These are phyloP conservation scores for Ophioceras dolichostomum DNA, from an alignment of 2,329 filamentous ascomycete species.

Conservation along the genomic window DNA sequence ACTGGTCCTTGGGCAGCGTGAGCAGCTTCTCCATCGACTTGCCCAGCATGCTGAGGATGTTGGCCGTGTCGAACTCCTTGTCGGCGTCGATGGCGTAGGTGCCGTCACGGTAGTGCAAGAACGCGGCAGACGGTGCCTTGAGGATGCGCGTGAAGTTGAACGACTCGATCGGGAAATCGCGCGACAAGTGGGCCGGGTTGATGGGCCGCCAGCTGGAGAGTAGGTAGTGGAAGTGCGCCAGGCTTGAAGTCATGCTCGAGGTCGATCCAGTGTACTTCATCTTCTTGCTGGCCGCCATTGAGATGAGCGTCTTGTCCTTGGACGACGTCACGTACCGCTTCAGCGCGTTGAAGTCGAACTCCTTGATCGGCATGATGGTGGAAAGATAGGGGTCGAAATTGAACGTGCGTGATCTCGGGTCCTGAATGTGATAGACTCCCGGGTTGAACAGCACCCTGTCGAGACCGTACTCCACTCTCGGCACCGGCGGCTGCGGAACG, in stretches of 20 bases:
- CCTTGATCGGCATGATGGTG: slow-evolving; percentile 80
- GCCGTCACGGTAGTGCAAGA: slow-evolving; percentile 71
- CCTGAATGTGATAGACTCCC: slow-evolving; percentile 84
- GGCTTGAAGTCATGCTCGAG: slow-evolving; percentile 83
- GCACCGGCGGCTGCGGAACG: slow-evolving; percentile 28
- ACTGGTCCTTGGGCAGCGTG: slow-evolving; percentile 70
- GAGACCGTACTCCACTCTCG: slow-evolving; percentile 59
- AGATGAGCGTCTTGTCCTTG: slow-evolving; percentile 59
- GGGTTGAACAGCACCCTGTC: slow-evolving; percentile 92
- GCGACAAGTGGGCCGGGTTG: slow-evolving; percentile 54
- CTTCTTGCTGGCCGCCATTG: slow-evolving; percentile 49
- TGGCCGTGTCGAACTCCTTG: slow-evolving; percentile 78
- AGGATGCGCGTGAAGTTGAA: slow-evolving; percentile 59
- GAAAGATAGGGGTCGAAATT: slow-evolving; percentile 96
- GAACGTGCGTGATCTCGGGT: slow-evolving; percentile 75
- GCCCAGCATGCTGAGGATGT: slow-evolving; percentile 80
- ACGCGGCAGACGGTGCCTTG: slow-evolving; percentile 65
- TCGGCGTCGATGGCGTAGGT: slow-evolving; percentile 92
- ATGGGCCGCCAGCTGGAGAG: slow-evolving; percentile 73
- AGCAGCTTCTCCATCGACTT: slow-evolving; percentile 96
- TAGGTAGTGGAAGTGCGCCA: slow-evolving; percentile 87
- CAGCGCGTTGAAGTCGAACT: slow-evolving; percentile 85
- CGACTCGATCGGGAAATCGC: slow-evolving; percentile 49
- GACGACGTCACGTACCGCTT: slow-evolving; percentile 88
- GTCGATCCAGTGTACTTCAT: slow-evolving; percentile 90